phyloP scores from a whole-genome alignment of 2,329 filamentous ascomycete genomes.

The Dactylellina cionopaga region DNA sequence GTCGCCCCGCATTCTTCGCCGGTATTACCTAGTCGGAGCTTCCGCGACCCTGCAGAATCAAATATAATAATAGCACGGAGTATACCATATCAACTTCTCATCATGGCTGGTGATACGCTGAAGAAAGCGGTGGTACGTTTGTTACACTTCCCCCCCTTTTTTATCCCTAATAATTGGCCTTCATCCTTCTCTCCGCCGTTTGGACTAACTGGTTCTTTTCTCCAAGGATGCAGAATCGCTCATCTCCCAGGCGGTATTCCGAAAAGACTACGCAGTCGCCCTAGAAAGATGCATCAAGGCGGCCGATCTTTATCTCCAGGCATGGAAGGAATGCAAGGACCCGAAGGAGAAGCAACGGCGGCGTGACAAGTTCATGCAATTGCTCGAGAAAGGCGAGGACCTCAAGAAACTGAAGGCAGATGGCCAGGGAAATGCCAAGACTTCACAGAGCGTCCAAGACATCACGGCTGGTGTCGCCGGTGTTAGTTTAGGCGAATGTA shows the following conservation, averaged over 20 bases:
- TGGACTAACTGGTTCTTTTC: conserved; percentile 16
- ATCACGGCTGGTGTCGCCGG: conserved; percentile 23
- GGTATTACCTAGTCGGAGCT: neutral
- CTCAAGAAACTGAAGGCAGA: conserved; percentile 34
- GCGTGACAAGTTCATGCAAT: conserved; percentile 36
- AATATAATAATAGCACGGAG: neutral
- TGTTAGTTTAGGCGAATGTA: conserved; percentile 10
- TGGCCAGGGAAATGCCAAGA: too few species aligned
- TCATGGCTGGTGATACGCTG: conserved; percentile 10
- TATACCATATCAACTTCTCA: too few species aligned
- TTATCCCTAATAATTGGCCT: neutral
- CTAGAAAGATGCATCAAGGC: conserved; percentile 44
- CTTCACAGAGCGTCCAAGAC: neutral
- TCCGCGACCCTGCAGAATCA: neutral
- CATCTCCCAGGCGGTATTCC: conserved; percentile 45
- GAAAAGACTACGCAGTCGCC: conserved; percentile 37
- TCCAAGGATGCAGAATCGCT: conserved; percentile 52
- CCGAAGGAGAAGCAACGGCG: conserved; percentile 45
- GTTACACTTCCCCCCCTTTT: neutral
- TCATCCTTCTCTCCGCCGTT: neutral
- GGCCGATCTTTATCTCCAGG: conserved; percentile 40
- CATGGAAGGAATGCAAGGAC: conserved; percentile 36
- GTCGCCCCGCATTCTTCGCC: conserved; percentile 28
- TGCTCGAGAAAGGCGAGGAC: conserved; percentile 35
- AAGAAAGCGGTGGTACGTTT: conserved; percentile 29